Conservation (phyloP, 495 filamentous ascomycete species). For the Beverwykella pulmonaria region DNA sequence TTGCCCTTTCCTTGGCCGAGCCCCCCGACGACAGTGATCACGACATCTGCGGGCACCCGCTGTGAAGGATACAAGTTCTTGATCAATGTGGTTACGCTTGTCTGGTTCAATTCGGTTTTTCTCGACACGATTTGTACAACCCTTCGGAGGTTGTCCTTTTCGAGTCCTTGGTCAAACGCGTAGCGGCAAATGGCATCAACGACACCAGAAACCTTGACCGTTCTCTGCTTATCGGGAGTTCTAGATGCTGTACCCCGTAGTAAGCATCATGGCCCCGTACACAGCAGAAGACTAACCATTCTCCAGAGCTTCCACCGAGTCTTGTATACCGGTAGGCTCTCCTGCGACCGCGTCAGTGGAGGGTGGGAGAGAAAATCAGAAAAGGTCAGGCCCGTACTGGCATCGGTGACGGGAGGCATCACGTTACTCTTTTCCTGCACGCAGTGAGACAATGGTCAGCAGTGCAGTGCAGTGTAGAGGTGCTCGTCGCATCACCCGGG, state of each 20-base stretch:
- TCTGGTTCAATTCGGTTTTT: slow-evolving; percentile 74
- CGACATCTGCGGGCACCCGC: slow-evolving; percentile 61
- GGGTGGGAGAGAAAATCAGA: neutral
- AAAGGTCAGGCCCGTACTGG: slow-evolving; percentile 25
- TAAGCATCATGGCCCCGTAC: slow-evolving; percentile 3
- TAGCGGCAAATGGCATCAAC: slow-evolving; percentile 53
- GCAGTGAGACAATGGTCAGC: slow-evolving; percentile 34
- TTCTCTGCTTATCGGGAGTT: slow-evolving; percentile 36
- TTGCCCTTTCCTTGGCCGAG: slow-evolving; percentile 80
- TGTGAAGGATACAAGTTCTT: slow-evolving; percentile 74
- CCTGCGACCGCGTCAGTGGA: slow-evolving; percentile 20
- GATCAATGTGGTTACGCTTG: slow-evolving; percentile 64
- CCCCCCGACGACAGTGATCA: slow-evolving; percentile 69
- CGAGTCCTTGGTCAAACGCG: slow-evolving; percentile 69
- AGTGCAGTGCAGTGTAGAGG: slow-evolving; percentile 5
- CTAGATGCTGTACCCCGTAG: slow-evolving; percentile 26
- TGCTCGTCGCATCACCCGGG: slow-evolving; percentile 9
- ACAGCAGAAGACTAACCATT: slow-evolving; percentile 30
- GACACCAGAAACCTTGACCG: slow-evolving; percentile 38
- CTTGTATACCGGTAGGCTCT: slow-evolving; percentile 20
- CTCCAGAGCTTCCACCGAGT: slow-evolving; percentile 30
- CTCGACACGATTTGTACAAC: slow-evolving; percentile 68
- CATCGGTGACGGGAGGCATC: slow-evolving; percentile 31
- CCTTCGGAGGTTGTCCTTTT: slow-evolving; percentile 59
- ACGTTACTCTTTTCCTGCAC: slow-evolving; percentile 24